Evolutionary conservation across 2,329 filamentous ascomycete species (phyloP), one percentile per base, ranked within the genome.

Genomic region (Aspergillus sp.): DNA sequence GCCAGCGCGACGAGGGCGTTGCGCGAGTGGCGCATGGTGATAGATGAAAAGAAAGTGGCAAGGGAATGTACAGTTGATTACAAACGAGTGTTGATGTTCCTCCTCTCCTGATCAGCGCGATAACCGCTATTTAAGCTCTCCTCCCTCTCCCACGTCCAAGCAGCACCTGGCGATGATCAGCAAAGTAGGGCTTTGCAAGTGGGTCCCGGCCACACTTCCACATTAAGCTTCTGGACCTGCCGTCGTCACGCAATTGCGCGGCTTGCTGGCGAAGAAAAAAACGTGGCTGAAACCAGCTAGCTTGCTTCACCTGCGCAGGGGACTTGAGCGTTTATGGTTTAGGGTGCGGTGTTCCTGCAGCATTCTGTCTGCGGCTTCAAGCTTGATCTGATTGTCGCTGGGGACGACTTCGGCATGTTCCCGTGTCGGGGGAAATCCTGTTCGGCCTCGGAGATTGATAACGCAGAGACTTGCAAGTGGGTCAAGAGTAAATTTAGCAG

Each of bases 1-100:
- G 59, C 62, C 53, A 64, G 45, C 43, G 62, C 62, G 34, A 60
- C 54, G 19, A 62, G 49, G 28, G 59, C 59, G 55, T 50, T 57
- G 47, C 47, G 47, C 55, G n/a, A 34, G 9, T 49, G 55, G 55
- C 55, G 55, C 55, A 57, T 57, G 47, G 9, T 57, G 34, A 11
- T 41, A 15, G 34, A 41, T 41, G 13, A 3, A 22, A 49, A 11
- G 52, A 22, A 48, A 23, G 23, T 48, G 15, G 22, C 43, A 46
- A 46, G 19, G 9, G 43, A 46, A 11, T 22, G 43, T 46, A 22
- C 9, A 13, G 5, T 15, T 17, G 1, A 41, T 13, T 41, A 1
- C 34, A 47, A 28, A 25, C 31, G n/a, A 34, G 9, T 19, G 45
- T 47, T 7, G 45, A 23, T 47, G n/a, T 5, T 47, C 19, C 11